Evolutionary conservation across 1,139 yeast species (phyloP).

Genomic region (Candida sojae): DNA sequence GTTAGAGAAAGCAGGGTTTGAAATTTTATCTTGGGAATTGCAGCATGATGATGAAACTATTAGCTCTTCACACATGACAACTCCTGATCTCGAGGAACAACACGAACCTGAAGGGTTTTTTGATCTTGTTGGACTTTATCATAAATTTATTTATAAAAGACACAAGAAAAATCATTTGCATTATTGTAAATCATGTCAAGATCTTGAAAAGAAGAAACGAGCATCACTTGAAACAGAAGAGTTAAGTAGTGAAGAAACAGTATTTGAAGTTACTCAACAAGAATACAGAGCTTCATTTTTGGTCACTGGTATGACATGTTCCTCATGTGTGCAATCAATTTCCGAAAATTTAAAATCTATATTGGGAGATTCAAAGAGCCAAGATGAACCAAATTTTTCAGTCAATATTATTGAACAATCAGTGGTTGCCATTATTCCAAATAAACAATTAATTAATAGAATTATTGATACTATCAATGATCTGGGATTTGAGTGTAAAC

Average conservation of each 20-base stretch:
- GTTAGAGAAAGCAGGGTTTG: conserved; percentile 32
- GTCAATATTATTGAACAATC: conserved; percentile 47
- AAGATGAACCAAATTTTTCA: conserved; percentile 29
- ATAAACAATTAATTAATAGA: conserved; percentile 53
- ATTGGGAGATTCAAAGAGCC: conserved; percentile 14
- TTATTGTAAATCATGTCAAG: conserved; percentile 34
- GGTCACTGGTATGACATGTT: conserved; percentile 68
- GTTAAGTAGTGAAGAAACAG: conserved; percentile 24
- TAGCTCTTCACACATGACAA: conserved; percentile 13
- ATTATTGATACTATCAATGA: conserved; percentile 51
- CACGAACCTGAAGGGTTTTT: conserved; percentile 17
- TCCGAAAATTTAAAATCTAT: conserved; percentile 40
- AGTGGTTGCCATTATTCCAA: conserved; percentile 49
- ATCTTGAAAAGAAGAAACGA: conserved; percentile 15
- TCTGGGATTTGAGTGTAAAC: conserved; percentile 57
- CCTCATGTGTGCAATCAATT: conserved; percentile 55
- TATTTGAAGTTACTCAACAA: conserved; percentile 25
- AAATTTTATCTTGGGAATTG: conserved; percentile 36
- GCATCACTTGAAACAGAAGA: conserved; percentile 5
- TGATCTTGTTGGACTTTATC: conserved; percentile 15
- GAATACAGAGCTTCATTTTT: conserved; percentile 54
- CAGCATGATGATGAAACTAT: conserved; percentile 18
- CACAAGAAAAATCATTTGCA: conserved; percentile 27
- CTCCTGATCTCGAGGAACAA: conserved; percentile 3
- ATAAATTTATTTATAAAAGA: conserved; percentile 10